Conservation (phyloP, 495 filamentous ascomycete species). For the Trichocladium uniseriatum region DNA sequence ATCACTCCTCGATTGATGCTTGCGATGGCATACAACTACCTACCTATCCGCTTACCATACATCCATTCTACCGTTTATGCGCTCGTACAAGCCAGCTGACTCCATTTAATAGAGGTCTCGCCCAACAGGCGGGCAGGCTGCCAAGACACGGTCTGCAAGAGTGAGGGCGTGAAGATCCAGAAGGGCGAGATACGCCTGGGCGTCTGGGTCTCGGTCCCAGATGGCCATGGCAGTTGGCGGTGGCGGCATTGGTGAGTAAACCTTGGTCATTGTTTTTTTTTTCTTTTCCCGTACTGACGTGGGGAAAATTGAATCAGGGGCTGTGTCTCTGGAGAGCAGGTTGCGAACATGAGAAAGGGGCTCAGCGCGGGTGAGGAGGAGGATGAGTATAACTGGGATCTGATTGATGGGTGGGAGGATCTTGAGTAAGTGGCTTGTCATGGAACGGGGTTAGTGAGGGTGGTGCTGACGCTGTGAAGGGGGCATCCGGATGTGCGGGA, state of each 20-base stretch:
- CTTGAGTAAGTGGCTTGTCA: constrained; percentile 34
- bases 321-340: constrained; percentile 60
- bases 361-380: too few species aligned
- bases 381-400: constrained; percentile 34
- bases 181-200: constrained; percentile 71
- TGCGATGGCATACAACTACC: too few species aligned
- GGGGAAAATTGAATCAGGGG: constrained; percentile 44
- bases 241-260: constrained; percentile 69
- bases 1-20: too few species aligned
- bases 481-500: constrained; percentile 43
- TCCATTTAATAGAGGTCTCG: constrained; percentile 46
- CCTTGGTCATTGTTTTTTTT: neutral
- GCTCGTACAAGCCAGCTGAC: neutral
- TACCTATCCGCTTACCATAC: too few species aligned
- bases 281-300: neutral
- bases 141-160: constrained; percentile 57
- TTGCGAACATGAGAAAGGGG: constrained; percentile 43
- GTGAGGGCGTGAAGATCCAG: constrained; percentile 52
- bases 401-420: constrained; percentile 65
- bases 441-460: neutral
- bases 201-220: constrained; percentile 48
- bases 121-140: constrained; percentile 55
- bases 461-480: constrained; percentile 11
- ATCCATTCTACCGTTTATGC: too few species aligned
- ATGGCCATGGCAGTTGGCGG: constrained; percentile 41